Evolutionary conservation across 306 rosid genomes (phyloP).

Genomic region (Gleditsia sinensis): DNA sequence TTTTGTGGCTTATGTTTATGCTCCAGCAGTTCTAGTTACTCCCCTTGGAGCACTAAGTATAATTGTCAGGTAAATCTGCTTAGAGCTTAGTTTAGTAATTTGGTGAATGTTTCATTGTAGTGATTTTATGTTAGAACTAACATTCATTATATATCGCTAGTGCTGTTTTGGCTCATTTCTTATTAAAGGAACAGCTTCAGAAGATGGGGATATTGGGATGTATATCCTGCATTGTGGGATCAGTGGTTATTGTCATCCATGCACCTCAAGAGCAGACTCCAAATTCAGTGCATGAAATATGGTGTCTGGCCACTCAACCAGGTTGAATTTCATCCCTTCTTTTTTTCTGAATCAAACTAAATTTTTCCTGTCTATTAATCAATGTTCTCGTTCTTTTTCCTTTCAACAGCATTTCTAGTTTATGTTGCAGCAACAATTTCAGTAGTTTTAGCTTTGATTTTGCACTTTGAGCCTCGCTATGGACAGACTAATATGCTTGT

Average conservation of each 20-base stretch:
- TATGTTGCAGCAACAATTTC: constrained; percentile 68
- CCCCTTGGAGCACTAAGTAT: constrained; percentile 97
- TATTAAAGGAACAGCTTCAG: constrained; percentile 74
- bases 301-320: constrained; percentile 88
- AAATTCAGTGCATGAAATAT: constrained; percentile 75
- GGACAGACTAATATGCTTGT: constrained; percentile 82
- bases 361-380: constrained; percentile 1
- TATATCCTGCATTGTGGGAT: constrained; percentile 84
- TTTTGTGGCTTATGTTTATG: constrained; percentile 88
- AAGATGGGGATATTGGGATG: constrained; percentile 93
- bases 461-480: constrained; percentile 83
- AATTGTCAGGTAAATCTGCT: constrained; percentile 72
- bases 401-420: constrained; percentile 62
- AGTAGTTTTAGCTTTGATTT: constrained; percentile 66
- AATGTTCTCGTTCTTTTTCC: constrained; percentile 28
- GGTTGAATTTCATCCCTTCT: constrained; percentile 46
- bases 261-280: constrained; percentile 89
- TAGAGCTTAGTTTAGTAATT: constrained; percentile 16
- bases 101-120: constrained; percentile 12
- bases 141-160: constrained; percentile 43
- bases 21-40: constrained; percentile 94
- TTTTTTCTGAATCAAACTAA: not conserved
- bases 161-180: constrained; percentile 90
- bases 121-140: constrained; percentile 31
- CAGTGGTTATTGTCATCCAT: constrained; percentile 87